These are phyloP conservation scores for Excoecaria cochinchinensis DNA, from an alignment of 345 rosid species.

Conservation along the genomic window DNA sequence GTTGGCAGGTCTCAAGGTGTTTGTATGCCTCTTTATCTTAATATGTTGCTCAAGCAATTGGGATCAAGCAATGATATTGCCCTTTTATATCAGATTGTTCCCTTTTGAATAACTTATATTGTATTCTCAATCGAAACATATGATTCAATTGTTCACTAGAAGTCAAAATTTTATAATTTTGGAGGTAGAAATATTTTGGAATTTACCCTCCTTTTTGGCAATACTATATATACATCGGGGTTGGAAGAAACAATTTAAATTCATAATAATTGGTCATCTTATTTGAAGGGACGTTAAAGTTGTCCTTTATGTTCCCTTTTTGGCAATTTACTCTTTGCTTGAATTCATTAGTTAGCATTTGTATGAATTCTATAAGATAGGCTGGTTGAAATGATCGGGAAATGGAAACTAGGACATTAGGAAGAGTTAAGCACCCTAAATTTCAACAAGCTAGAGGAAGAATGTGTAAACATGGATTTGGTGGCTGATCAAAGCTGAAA, in stretches of 20 bases:
- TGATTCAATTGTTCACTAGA: background rate
- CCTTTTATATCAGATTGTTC: background rate
- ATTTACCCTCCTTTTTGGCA: too few relatives aligned
- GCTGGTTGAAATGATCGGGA: background rate
- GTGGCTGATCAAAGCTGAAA: background rate
- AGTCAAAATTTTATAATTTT: too few relatives aligned
- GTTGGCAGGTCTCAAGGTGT: too few relatives aligned
- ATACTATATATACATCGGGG: background rate
- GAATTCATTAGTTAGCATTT: too few relatives aligned
- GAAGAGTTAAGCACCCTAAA: background rate
- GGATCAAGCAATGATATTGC: background rate
- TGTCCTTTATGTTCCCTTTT: too few relatives aligned
- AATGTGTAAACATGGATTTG: background rate
- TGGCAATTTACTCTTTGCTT: background rate
- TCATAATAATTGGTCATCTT: background rate
- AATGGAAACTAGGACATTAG: background rate
- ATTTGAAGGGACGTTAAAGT: too few relatives aligned
- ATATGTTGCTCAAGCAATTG: background rate
- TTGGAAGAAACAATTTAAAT: too few relatives aligned
- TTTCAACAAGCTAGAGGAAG: background rate
- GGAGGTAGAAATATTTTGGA: too few relatives aligned
- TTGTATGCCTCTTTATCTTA: background rate
- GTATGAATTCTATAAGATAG: background rate
- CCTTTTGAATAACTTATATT: too few relatives aligned
- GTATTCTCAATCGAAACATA: background rate